Conservation (phyloP, 2,329 filamentous ascomycete species). For the Alternaria longipes region DNA sequence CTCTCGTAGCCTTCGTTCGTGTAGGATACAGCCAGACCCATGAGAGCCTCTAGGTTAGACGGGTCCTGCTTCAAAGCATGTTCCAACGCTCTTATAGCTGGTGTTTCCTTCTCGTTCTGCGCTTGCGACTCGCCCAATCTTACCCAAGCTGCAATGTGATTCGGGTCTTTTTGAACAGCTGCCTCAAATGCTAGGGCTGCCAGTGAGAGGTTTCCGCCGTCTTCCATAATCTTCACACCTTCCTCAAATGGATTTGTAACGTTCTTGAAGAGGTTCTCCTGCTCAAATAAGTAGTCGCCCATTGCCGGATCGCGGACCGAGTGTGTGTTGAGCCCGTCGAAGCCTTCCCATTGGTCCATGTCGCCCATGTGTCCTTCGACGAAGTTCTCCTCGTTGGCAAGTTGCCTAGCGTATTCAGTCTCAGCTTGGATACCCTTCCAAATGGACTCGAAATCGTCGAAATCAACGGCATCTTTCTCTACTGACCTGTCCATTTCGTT, state of each 20-base stretch:
- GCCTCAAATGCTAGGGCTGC: constrained; percentile 96
- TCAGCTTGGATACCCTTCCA: constrained; percentile 85
- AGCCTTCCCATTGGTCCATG: constrained; percentile 80
- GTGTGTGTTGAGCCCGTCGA: constrained; percentile 75
- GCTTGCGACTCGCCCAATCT: constrained; percentile 91
- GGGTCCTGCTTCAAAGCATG: constrained; percentile 89
- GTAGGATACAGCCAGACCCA: constrained; percentile 95
- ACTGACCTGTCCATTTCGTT: constrained; percentile 89
- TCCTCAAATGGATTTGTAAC: constrained; percentile 89
- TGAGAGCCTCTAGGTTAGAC: constrained; percentile 85
- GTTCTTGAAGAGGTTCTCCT: constrained; percentile 88
- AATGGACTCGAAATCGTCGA: constrained; percentile 92
- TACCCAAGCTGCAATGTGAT: constrained; percentile 93
- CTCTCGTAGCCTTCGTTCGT: constrained; percentile 99
- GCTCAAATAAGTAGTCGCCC: constrained; percentile 93
- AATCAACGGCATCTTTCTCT: constrained; percentile 77
- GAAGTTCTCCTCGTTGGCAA: constrained; percentile 72
- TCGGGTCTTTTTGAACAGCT: constrained; percentile 86
- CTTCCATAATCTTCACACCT: constrained; percentile 89
- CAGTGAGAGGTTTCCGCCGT: constrained; percentile 91
- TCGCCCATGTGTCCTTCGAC: constrained; percentile 73
- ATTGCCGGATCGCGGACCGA: constrained; percentile 76
- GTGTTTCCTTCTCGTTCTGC: constrained; percentile 98
- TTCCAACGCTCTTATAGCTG: constrained; percentile 92
- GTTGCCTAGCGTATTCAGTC: constrained; percentile 72